These are phyloP conservation scores for Rhynchosporium graminicola DNA, from an alignment of 2,329 filamentous ascomycete species.

Conservation along the genomic window DNA sequence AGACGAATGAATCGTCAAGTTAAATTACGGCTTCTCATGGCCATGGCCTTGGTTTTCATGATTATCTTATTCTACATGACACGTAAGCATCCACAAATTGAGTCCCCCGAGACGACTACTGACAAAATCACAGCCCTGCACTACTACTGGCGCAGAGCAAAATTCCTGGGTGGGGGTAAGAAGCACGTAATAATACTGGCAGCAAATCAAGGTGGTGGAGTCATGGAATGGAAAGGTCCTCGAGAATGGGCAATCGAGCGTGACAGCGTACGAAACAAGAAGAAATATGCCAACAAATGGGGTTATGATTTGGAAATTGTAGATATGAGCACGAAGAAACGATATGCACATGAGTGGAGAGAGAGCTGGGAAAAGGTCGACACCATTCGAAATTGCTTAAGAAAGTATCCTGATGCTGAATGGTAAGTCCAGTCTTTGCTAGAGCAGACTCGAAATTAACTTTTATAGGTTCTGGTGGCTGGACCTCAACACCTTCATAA, in stretches of 20 bases:
- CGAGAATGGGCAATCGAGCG: slow-evolving; percentile 98
- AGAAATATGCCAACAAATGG: slow-evolving; percentile 82
- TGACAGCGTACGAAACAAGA: slow-evolving; percentile 94
- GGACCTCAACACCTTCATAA: slow-evolving; percentile 95
- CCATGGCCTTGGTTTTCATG: slow-evolving; percentile 60
- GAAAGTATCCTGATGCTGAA: slow-evolving; percentile 93
- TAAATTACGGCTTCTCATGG: slow-evolving; percentile 62
- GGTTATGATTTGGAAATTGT: slow-evolving; percentile 95
- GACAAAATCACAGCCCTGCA: slow-evolving; percentile 37
- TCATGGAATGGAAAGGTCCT: slow-evolving; percentile 99
- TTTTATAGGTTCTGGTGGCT: slow-evolving; percentile 97
- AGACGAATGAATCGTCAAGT: slow-evolving; percentile 62
- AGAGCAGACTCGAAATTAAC: slow-evolving; percentile 35
- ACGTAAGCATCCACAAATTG: slow-evolving; percentile 56
- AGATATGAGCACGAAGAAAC: slow-evolving; percentile 98
- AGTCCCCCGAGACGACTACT: slow-evolving; percentile 15
- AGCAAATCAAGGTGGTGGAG: slow-evolving; percentile 91
- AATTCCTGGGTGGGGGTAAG: slow-evolving; percentile 76
- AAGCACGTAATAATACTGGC: slow-evolving; percentile 93
- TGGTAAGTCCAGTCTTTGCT: slow-evolving; percentile 62
- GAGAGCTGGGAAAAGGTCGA: slow-evolving; percentile 99
- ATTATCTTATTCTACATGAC: slow-evolving; percentile 69
- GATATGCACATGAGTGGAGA: slow-evolving; percentile 97
- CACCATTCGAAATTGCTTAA: slow-evolving; percentile 81
- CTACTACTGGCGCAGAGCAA: slow-evolving; percentile 69